Evolutionary conservation across 2,329 filamentous ascomycete genomes (phyloP).

Genomic region (Pseudophaeomoniella oleicola): DNA sequence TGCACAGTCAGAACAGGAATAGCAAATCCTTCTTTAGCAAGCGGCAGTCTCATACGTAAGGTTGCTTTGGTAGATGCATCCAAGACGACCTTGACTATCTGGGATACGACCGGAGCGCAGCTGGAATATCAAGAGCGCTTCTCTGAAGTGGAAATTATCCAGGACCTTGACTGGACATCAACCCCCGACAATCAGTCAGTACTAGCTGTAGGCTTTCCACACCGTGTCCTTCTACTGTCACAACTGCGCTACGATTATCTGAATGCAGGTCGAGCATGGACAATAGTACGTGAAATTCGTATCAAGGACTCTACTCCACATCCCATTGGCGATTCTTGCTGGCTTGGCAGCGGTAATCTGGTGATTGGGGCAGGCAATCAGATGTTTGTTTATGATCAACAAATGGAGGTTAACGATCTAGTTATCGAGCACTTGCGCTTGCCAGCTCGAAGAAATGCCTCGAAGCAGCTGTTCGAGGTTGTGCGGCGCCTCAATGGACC

Average conservation of each 20-base stretch:
- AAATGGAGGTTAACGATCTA: slow-evolving; percentile 50
- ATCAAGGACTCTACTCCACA: slow-evolving; percentile 73
- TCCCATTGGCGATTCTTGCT: slow-evolving; percentile 83
- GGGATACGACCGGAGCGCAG: slow-evolving; percentile 71
- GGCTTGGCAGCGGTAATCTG: slow-evolving; percentile 72
- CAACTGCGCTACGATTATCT: slow-evolving; percentile 89
- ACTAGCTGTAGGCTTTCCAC: slow-evolving; percentile 82
- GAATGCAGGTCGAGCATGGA: slow-evolving; percentile 80
- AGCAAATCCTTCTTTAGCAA: slow-evolving; percentile 57
- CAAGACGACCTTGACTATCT: slow-evolving; percentile 68
- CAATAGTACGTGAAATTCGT: slow-evolving; percentile 65
- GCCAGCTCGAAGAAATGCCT: slow-evolving; percentile 30
- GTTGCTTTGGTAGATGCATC: slow-evolving; percentile 65
- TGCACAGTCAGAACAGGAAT: slow-evolving; percentile 70
- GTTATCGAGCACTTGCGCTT: slow-evolving; percentile 42
- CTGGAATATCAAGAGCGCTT: slow-evolving; percentile 71
- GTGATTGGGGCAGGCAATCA: slow-evolving; percentile 86
- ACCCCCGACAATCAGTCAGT: slow-evolving; percentile 82
- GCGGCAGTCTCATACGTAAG: slow-evolving; percentile 75
- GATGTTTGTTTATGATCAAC: slow-evolving; percentile 68
- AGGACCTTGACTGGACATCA: slow-evolving; percentile 86
- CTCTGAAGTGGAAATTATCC: slow-evolving; percentile 56
- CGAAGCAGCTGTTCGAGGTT: slow-evolving; percentile 62
- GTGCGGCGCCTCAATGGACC: slow-evolving; percentile 76
- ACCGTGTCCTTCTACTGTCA: slow-evolving; percentile 64